These are phyloP conservation scores for Saccharomyces kudriavzevii DNA, from an alignment of 805 yeast species.

Conservation along the genomic window DNA sequence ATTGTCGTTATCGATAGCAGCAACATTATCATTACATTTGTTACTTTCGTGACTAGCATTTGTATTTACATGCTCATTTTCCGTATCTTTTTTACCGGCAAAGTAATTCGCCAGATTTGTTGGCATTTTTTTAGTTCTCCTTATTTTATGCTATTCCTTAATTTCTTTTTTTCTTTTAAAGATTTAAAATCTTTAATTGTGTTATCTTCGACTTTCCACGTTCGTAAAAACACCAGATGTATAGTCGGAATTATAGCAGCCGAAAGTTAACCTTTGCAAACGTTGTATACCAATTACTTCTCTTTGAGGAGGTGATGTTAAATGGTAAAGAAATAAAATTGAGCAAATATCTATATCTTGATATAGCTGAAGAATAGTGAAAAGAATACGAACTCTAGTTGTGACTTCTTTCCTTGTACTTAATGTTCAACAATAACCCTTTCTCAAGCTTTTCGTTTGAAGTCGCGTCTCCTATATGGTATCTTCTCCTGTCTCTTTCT, in stretches of 20 bases:
- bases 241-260: not conserved
- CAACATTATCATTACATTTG: not conserved
- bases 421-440: not conserved
- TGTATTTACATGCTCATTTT: conserved; percentile 1
- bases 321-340: not conserved
- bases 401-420: not conserved
- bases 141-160: not conserved
- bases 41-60: not conserved
- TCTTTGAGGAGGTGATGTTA: not conserved
- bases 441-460: not conserved
- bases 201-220: not conserved
- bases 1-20: conserved; percentile 1
- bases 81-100: conserved; percentile 5
- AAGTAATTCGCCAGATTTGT: conserved; percentile 26
- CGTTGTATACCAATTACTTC: not conserved
- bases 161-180: not conserved
- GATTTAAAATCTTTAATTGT: not conserved
- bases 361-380: not conserved
- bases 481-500: not conserved
- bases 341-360: not conserved
- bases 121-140: conserved; percentile 12
- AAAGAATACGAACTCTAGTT: not conserved
- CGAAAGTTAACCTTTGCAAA: not conserved
- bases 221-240: not conserved
- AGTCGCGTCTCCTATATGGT: not conserved